phyloP scores from a whole-genome alignment of 169 alveolate species.

The Eimeria sp. region DNA sequence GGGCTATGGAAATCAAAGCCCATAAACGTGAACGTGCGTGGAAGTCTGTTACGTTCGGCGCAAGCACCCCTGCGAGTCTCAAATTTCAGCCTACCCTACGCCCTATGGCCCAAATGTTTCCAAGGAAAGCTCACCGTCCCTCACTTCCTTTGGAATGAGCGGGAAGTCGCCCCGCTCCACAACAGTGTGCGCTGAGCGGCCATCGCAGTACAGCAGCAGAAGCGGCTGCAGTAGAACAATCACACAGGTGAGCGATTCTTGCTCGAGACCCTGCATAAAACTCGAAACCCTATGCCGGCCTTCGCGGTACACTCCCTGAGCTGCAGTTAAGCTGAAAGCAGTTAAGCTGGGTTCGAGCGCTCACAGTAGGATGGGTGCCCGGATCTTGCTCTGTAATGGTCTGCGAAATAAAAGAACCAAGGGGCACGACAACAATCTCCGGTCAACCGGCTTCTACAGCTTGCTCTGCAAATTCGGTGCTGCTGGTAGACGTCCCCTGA shows the following conservation, averaged over 20 bases:
- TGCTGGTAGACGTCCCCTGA: background rate
- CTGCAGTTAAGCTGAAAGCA: background rate
- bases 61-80: background rate
- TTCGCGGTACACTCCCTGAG: background rate
- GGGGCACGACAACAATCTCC: background rate
- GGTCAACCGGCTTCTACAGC: background rate
- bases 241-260: background rate
- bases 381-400: conserved; percentile 33
- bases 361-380: conserved; percentile 32
- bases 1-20: background rate
- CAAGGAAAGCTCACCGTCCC: conserved; percentile 39
- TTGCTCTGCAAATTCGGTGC: background rate
- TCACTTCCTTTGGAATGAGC: conserved; percentile 57
- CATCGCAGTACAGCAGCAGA: conserved; percentile 46
- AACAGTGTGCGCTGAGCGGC: conserved; percentile 64
- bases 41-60: background rate
- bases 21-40: background rate
- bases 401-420: conserved; percentile 9
- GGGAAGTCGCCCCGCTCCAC: conserved; percentile 61
- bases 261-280: background rate
- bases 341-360: background rate
- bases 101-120: background rate
- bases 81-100: too few species aligned
- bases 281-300: background rate
- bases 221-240: conserved; percentile 38